A percentile compares a stretch with the other conserved stretches of the same genome.
These are phyloP conservation scores for Arthroderma uncinatum DNA, from an alignment of 2,329 filamentous ascomycete genomes.

Conservation along the genomic window DNA sequence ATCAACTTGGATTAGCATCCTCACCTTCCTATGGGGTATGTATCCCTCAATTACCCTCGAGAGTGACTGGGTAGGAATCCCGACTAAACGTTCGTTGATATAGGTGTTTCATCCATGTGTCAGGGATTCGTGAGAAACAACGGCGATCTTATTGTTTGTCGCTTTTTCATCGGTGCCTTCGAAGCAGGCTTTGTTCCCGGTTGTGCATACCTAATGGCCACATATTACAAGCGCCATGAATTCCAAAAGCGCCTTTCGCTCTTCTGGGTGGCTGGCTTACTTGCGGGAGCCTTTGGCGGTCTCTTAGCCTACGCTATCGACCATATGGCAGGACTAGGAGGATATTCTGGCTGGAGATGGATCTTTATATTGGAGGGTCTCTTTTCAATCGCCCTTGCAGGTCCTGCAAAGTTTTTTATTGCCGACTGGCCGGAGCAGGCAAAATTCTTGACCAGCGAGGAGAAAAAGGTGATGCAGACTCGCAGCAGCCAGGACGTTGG, in stretches of 20 bases:
- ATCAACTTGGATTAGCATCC: not conserved
- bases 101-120: constrained; percentile 16
- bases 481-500: constrained; percentile 19
- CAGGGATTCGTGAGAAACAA: constrained; percentile 32
- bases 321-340: constrained; percentile 23
- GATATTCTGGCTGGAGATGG: constrained; percentile 25
- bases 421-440: constrained; percentile 26
- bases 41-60: not conserved
- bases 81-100: constrained; percentile 26
- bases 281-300: constrained; percentile 52
- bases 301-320: constrained; percentile 41
- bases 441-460: constrained; percentile 23
- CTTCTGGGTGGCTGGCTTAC: constrained; percentile 48
- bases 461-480: constrained; percentile 19
- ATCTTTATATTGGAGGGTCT: constrained; percentile 30
- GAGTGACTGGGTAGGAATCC: constrained; percentile 39
- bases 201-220: constrained; percentile 48
- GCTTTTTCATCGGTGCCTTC: constrained; percentile 43
- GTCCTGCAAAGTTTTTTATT: constrained; percentile 22
- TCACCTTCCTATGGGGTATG: not conserved
- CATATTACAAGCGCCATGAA: constrained; percentile 54
- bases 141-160: constrained; percentile 37
- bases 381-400: constrained; percentile 21
- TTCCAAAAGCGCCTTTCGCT: constrained; percentile 48
- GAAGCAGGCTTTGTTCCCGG: constrained; percentile 46